A percentile compares a stretch with the other conserved stretches of the same genome.
phyloP scores from a whole-genome alignment of 805 yeast genomes.

The Ogataea ramenticola region DNA sequence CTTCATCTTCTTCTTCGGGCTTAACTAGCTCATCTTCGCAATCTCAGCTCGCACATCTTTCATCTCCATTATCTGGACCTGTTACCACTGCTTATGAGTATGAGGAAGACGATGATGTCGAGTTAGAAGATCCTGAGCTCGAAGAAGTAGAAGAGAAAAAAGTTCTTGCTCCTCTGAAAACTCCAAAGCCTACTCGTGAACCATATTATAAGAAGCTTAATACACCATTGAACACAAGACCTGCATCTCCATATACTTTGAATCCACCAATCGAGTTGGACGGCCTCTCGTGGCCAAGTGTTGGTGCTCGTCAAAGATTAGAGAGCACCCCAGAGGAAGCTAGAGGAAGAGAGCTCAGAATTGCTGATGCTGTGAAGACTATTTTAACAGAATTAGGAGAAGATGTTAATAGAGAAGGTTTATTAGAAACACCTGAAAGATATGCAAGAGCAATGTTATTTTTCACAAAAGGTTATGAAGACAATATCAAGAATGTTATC shows the following conservation, averaged over 20 bases:
- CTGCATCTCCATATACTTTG: conserved; percentile 76
- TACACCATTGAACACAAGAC: conserved; percentile 67
- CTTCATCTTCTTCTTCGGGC: not conserved
- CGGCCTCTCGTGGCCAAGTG: conserved; percentile 91
- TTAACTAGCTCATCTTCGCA: not conserved
- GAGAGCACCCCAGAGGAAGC: conserved; percentile 64
- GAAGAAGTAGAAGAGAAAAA: conserved; percentile 1
- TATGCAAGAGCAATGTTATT: conserved; percentile 95
- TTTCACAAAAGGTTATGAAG: conserved; percentile 95
- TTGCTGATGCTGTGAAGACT: conserved; percentile 76
- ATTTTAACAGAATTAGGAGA: conserved; percentile 85
- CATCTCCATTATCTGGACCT: conserved; percentile 19
- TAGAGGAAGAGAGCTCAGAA: conserved; percentile 59
- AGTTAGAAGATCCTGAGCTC: conserved; percentile 1
- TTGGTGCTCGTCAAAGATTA: conserved; percentile 73
- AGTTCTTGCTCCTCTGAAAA: conserved; percentile 7
- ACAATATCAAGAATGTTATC: conserved; percentile 84
- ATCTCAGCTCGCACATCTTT: conserved; percentile 2
- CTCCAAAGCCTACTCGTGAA: conserved; percentile 25
- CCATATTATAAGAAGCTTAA: conserved; percentile 28
- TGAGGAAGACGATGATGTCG: conserved; percentile 3
- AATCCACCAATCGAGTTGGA: conserved; percentile 84
- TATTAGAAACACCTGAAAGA: conserved; percentile 89
- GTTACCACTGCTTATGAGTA: conserved; percentile 7
- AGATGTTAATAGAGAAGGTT: conserved; percentile 81